Conservation (phyloP, 2,329 filamentous ascomycete species). For the Penicillium frequentans region DNA sequence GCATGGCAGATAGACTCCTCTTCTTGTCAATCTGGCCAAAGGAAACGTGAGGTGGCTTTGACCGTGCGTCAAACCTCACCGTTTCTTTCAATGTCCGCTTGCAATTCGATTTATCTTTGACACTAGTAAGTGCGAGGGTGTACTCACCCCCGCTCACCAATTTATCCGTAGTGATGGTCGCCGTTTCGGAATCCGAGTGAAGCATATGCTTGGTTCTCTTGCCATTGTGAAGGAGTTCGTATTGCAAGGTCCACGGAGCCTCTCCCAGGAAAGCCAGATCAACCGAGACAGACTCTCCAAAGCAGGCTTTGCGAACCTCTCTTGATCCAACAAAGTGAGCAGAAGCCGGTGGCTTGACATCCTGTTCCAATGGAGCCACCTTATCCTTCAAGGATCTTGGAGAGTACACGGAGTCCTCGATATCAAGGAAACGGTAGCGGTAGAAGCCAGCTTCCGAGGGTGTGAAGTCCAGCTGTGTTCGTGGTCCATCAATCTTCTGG, state of each 20-base stretch:
- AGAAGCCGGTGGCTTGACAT: slow-evolving; percentile 88
- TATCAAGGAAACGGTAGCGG: slow-evolving; percentile 77
- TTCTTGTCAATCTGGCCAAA: slow-evolving; percentile 87
- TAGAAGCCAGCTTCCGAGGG: slow-evolving; percentile 81
- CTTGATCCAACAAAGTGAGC: slow-evolving; percentile 65
- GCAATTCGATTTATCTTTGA: slow-evolving; percentile 84
- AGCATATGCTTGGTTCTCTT: slow-evolving; percentile 71
- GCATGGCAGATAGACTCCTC: slow-evolving; percentile 71
- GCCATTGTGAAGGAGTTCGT: slow-evolving; percentile 87
- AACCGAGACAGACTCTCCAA: slow-evolving; percentile 76
- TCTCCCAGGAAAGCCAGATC: slow-evolving; percentile 77
- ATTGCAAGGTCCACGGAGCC: slow-evolving; percentile 83
- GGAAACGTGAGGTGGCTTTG: slow-evolving; percentile 80
- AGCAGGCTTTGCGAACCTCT: slow-evolving; percentile 66
- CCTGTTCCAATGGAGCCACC: slow-evolving; percentile 72
- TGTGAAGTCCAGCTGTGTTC: slow-evolving; percentile 80
- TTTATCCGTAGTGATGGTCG: slow-evolving; percentile 72
- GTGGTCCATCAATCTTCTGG: slow-evolving; percentile 66
- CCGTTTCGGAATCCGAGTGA: slow-evolving; percentile 62
- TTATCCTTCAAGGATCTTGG: slow-evolving; percentile 62
- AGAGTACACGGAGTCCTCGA: slow-evolving; percentile 81
- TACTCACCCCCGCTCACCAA: slow-evolving; percentile 86
- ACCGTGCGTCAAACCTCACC: slow-evolving; percentile 79
- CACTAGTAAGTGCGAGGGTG: slow-evolving; percentile 76
- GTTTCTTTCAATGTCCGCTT: slow-evolving; percentile 83